Evolutionary conservation across 352 stramenopile species (phyloP), one percentile per base, ranked within the genome.

Genomic region (Thalassiosira livingstoniorum): DNA sequence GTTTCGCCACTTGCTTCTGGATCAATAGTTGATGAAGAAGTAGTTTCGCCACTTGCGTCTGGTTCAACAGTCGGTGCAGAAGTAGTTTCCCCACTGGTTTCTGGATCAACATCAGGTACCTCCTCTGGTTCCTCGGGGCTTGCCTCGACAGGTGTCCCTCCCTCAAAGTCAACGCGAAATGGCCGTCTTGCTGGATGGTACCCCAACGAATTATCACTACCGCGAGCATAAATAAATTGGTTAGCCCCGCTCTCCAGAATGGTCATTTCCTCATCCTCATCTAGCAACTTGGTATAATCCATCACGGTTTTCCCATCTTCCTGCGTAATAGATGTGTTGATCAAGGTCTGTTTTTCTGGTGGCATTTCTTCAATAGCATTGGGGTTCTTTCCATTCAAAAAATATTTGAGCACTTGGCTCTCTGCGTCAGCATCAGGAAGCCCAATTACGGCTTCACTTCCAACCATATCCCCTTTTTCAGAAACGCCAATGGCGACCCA

Each of bases 371-470:
- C 51, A 39, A 68, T 45, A 4, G 23, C 27, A 42, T 63, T 45
- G 10, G n/a, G 13, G 5, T 2, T 10, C 27, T 29, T 74, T 18
- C 31, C 34, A 15, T 18, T 31, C 31, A 82, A 63, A 31, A 37
- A 7, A 34, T 77, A 82, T 34, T 82, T 82, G 31, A 71, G 58
- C 15, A 75, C 64, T n/a, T n/a, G n/a, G n/a, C n/a, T n/a, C n/a
- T n/a, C 69, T 27, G 55, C 45, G 11, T 29, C 42, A 58, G 66
- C 53, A 57, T 74, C 61, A 31, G 72, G 72, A 11, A 58, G 25
- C 15, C 63, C 73, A 43, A 82, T 82, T 15, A 82, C 76, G 2
- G 65, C 47, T 27, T 58, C 47, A 58, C 47, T 58, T n/a, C 47
- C 47, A 58, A 58, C 27, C 47, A 58, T 58, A 29, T 58, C 4